These are phyloP conservation scores for Pelargonium citronellum DNA, from an alignment of 441 rosid species.

Conservation along the genomic window DNA sequence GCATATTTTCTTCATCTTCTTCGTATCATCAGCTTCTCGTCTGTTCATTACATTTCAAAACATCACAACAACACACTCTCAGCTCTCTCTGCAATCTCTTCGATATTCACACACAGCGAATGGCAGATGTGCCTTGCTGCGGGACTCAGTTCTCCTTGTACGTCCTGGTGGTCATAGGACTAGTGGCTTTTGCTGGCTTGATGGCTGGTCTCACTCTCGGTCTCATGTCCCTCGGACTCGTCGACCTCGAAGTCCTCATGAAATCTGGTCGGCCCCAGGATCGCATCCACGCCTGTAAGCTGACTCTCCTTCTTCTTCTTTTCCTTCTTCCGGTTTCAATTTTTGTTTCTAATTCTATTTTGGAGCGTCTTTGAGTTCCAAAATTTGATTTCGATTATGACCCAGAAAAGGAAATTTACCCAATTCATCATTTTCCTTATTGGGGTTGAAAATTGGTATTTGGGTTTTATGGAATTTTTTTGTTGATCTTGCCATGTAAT, in stretches of 20 bases:
- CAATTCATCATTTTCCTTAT: not conserved
- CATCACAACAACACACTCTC: not conserved
- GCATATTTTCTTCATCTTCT: not conserved
- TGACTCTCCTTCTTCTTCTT: not conserved
- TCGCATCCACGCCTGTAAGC: slow-evolving; percentile 66
- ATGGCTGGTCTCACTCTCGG: slow-evolving; percentile 97
- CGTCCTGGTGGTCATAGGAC: slow-evolving; percentile 44
- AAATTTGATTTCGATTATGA: not conserved
- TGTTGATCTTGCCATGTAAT: not conserved
- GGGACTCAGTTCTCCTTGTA: slow-evolving; percentile 38
- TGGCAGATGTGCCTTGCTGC: slow-evolving; percentile 43
- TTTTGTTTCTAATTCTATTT: not conserved
- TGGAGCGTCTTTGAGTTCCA: not conserved
- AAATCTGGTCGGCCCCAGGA: slow-evolving; percentile 87
- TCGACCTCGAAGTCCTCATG: slow-evolving; percentile 94
- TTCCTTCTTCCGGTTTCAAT: not conserved
- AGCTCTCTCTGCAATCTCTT: not conserved
- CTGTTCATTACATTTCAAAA: not conserved
- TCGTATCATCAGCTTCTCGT: not conserved
- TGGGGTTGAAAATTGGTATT: not conserved
- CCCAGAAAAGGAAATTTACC: not conserved
- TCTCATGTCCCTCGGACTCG: slow-evolving; percentile 89
- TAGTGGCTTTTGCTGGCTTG: slow-evolving; percentile 77
- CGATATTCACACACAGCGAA: not conserved
- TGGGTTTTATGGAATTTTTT: not conserved